Conservation (phyloP, 2,329 filamentous ascomycete genomes). For the Huntiella savannae region DNA sequence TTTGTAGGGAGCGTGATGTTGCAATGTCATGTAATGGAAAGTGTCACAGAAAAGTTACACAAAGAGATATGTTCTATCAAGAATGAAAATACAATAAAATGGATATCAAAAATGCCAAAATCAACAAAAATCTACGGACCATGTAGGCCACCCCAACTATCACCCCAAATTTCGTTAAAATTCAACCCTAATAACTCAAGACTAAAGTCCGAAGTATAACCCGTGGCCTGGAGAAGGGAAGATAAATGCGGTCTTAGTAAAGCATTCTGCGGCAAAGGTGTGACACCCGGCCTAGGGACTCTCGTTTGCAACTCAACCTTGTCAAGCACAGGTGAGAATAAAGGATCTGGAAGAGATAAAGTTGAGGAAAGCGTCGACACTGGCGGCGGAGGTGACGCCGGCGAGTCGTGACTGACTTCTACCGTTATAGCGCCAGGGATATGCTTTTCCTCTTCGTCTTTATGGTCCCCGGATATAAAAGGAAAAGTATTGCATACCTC, state of each 20-base stretch:
- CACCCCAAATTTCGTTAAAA: conserved; percentile 36
- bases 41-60: no score
- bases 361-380: conserved; percentile 3
- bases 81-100: no score
- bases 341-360: conserved; percentile 7
- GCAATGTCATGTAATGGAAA: no score
- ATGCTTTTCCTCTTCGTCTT: no score
- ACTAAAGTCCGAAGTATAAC: conserved; percentile 33
- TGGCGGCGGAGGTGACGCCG: neutral
- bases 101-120: no score
- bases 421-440: no score
- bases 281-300: no score
- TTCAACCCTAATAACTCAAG: conserved; percentile 34
- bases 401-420: no score
- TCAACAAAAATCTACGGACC: neutral
- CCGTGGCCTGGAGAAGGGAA: conserved; percentile 15
- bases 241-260: conserved; percentile 10
- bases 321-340: conserved; percentile 13
- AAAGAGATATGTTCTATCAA: no score
- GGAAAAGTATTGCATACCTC: conserved; percentile 4
- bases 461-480: neutral
- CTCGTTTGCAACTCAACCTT: no score
- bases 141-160: conserved; percentile 24
- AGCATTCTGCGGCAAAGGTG: neutral
- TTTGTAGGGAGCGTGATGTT: no score